Evolutionary conservation across 108 stramenopile genomes (phyloP).

Genomic region (Cyclotella choctawhatcheeana): DNA sequence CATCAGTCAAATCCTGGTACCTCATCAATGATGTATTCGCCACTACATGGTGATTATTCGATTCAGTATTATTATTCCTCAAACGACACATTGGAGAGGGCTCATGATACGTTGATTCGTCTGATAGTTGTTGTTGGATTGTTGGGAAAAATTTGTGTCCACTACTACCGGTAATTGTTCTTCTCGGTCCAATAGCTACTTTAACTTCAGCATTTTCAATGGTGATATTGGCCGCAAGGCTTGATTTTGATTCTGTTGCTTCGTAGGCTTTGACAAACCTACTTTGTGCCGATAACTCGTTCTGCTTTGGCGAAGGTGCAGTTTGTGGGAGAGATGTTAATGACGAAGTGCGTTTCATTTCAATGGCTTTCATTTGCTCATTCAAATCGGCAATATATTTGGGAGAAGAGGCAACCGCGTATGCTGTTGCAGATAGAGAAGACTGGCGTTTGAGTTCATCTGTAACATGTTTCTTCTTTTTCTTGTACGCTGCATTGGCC

Average conservation of each 20-base stretch:
- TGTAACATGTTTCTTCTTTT: not conserved
- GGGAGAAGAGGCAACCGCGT: not conserved
- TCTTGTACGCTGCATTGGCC: not conserved
- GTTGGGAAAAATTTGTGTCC: not conserved
- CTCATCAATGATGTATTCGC: not conserved
- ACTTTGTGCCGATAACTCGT: too few species aligned
- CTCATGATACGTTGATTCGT: not conserved
- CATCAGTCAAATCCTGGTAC: not conserved
- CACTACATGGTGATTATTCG: not conserved
- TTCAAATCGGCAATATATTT: not conserved
- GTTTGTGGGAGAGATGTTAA: too few species aligned
- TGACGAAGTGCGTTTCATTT: not conserved
- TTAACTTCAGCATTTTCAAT: too few species aligned
- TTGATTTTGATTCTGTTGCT: too few species aligned
- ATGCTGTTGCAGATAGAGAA: not conserved
- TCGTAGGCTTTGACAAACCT: too few species aligned
- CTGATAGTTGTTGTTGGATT: not conserved
- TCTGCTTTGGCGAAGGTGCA: too few species aligned
- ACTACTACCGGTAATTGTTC: too few species aligned
- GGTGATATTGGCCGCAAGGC: too few species aligned
- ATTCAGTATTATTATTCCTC: not conserved
- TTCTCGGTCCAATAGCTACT: too few species aligned
- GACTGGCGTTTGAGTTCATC: constrained; percentile 6
- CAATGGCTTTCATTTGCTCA: not conserved
- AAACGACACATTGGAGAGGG: constrained; percentile 16